Percentiles rank a stretch among this genome's conserved stretches.
Conservation (phyloP, 2,329 filamentous ascomycete species). For the Fusarium decemcellulare region DNA sequence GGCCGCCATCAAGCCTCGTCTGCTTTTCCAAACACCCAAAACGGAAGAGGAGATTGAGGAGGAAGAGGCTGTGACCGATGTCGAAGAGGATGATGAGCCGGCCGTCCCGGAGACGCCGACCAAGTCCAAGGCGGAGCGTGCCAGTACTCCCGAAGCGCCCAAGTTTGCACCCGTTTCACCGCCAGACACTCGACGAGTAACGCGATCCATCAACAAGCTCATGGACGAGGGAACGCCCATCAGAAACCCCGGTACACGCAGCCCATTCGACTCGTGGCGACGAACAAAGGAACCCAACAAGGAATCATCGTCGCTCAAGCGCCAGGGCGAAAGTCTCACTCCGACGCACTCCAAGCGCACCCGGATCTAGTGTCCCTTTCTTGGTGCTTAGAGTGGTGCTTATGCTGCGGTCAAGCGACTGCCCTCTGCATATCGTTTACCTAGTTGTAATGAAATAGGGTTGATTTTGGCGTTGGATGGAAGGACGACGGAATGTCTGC, state of each 20-base stretch:
- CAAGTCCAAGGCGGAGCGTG: constrained; percentile 48
- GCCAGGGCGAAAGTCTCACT: constrained; percentile 52
- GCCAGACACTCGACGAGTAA: constrained; percentile 73
- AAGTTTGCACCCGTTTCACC: constrained; percentile 72
- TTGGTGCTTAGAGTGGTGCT: constrained; percentile 3
- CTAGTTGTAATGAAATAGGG: constrained; percentile 35
- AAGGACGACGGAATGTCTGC: constrained; percentile 32
- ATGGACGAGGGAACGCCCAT: constrained; percentile 58
- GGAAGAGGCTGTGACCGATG: constrained; percentile 72
- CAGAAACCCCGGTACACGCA: constrained; percentile 59
- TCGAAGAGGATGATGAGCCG: constrained; percentile 61
- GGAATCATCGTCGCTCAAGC: constrained; percentile 63
- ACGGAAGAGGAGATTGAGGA: constrained; percentile 64
- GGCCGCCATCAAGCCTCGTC: constrained; percentile 78
- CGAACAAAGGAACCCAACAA: constrained; percentile 70
- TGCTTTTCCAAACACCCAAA: constrained; percentile 75
- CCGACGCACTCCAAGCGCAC: constrained; percentile 53
- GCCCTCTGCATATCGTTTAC: constrained; percentile 36
- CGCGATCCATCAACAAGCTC: constrained; percentile 69
- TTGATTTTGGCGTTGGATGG: constrained; percentile 45
- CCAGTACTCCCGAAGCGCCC: constrained; percentile 67
- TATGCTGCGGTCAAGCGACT: constrained; percentile 25
- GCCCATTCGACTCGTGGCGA: constrained; percentile 78
- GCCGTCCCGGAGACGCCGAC: constrained; percentile 55
- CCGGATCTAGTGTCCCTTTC: constrained; percentile 47